These are phyloP conservation scores for Gymnopilus dilepis DNA, from an alignment of 768 basidiomycete genomes.

Conservation along the genomic window DNA sequence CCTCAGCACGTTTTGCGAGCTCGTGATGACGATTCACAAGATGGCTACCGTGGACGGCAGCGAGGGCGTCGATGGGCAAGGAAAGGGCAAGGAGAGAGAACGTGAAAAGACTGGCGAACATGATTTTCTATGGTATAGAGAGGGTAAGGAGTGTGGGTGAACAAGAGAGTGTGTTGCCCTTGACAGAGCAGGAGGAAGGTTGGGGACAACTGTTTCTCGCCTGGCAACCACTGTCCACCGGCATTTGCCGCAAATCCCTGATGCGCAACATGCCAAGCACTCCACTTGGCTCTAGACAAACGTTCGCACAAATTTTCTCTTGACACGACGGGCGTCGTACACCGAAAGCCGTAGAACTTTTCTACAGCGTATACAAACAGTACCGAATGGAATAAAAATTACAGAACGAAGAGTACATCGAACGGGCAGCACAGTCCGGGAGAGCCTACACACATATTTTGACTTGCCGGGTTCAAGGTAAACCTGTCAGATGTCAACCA, in stretches of 20 bases:
- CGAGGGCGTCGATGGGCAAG: slow-evolving; percentile 42
- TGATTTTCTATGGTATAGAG: slow-evolving; percentile 11
- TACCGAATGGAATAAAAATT: neutral
- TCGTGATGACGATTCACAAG: slow-evolving; percentile 50
- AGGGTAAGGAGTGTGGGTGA: slow-evolving; percentile 4
- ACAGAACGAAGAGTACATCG: neutral
- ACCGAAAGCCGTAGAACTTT: neutral
- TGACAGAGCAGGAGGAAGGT: neutral
- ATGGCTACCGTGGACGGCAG: slow-evolving; percentile 34
- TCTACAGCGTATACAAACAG: too few species aligned
- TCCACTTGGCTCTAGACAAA: too few species aligned
- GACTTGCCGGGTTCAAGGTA: neutral
- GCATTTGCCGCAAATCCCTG: slow-evolving; percentile 5
- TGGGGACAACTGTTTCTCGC: neutral
- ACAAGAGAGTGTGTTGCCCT: slow-evolving; percentile 8
- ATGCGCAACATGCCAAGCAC: slow-evolving; percentile 1
- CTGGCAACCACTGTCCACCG: slow-evolving; percentile 3
- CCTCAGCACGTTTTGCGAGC: slow-evolving; percentile 51
- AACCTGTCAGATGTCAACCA: neutral
- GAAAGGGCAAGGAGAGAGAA: slow-evolving; percentile 37
- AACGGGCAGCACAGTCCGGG: neutral
- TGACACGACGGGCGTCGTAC: neutral
- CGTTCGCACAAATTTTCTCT: too few species aligned
- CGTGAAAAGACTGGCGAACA: slow-evolving; percentile 30
- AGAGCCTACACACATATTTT: too few species aligned